phyloP scores from a whole-genome alignment of 805 yeast species.

The Debaryomyces hansenii region DNA sequence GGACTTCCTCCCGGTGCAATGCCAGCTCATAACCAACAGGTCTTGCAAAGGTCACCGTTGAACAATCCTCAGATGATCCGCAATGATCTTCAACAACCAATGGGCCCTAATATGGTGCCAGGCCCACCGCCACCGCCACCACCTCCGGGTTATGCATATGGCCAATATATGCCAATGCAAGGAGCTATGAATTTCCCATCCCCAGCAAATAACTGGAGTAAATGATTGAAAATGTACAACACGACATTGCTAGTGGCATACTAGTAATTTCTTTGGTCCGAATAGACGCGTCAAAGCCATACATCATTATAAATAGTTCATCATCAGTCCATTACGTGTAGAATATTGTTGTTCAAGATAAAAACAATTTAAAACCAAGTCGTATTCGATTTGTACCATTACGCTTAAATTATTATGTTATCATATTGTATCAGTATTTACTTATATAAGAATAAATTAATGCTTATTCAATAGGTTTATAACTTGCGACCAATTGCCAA shows the following conservation, averaged over 20 bases:
- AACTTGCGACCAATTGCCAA: constrained; percentile 11
- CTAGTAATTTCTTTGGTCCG: background rate
- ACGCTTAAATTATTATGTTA: too few species aligned
- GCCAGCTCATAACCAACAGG: constrained; percentile 8
- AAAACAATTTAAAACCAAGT: too few species aligned
- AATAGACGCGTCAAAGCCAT: background rate
- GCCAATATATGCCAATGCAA: constrained; percentile 35
- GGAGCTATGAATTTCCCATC: constrained; percentile 24
- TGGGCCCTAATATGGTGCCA: constrained; percentile 18
- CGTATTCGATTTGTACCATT: too few species aligned
- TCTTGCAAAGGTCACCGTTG: constrained; percentile 6
- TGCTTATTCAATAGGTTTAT: background rate
- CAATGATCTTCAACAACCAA: constrained; percentile 14
- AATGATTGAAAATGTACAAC: constrained; percentile 8
- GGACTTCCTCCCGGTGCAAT: constrained; percentile 9
- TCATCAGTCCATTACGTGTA: too few species aligned
- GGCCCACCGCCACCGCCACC: constrained; percentile 30
- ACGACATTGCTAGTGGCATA: background rate
- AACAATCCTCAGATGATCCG: constrained; percentile 14
- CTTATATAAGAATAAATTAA: too few species aligned
- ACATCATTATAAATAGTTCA: too few species aligned
- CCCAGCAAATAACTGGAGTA: constrained; percentile 26
- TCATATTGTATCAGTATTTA: too few species aligned
- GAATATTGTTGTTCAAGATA: too few species aligned
- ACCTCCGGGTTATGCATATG: constrained; percentile 40